Conservation (phyloP, 495 filamentous ascomycete species). For the Aspergillus taichungensis region DNA sequence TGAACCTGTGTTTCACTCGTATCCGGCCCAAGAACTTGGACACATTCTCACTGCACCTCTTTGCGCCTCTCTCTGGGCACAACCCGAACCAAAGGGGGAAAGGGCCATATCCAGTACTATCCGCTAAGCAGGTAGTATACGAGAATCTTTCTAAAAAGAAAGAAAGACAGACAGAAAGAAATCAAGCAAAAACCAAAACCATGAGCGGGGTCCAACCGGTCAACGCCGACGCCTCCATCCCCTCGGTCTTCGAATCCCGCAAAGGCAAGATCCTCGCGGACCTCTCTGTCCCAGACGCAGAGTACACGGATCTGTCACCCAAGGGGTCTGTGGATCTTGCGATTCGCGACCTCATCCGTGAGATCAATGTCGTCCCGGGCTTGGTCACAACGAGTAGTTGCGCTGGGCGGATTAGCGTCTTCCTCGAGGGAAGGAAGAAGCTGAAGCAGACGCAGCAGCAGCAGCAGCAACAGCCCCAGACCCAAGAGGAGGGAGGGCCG, state of each 20-base stretch:
- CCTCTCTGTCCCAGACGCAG: constrained; percentile 50
- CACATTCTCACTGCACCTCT: no score
- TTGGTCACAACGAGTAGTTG: constrained; percentile 89
- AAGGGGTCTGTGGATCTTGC: constrained; percentile 76
- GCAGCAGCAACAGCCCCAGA: constrained; percentile 2
- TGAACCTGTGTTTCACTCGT: no score
- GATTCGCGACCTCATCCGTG: constrained; percentile 64
- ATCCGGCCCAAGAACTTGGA: no score
- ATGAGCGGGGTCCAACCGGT: constrained; percentile 6
- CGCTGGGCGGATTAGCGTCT: constrained; percentile 75
- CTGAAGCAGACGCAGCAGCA: constrained; percentile 5
- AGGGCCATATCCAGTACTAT: no score
- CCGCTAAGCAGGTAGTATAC: no score
- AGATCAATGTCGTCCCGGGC: constrained; percentile 63
- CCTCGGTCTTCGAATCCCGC: constrained; percentile 42
- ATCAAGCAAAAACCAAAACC: constrained; percentile 2
- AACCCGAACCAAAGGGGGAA: no score
- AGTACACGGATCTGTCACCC: constrained; percentile 71
- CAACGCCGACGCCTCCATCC: constrained; percentile 11
- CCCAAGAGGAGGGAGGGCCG: constrained; percentile 5
- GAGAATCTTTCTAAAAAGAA: background rate
- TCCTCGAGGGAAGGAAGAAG: constrained; percentile 65
- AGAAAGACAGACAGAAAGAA: constrained; percentile 4
- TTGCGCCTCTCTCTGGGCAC: no score
- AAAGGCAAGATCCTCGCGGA: constrained; percentile 58